Evolutionary conservation across 768 basidiomycete genomes (phyloP).

Genomic region (Pleurotus djamor): DNA sequence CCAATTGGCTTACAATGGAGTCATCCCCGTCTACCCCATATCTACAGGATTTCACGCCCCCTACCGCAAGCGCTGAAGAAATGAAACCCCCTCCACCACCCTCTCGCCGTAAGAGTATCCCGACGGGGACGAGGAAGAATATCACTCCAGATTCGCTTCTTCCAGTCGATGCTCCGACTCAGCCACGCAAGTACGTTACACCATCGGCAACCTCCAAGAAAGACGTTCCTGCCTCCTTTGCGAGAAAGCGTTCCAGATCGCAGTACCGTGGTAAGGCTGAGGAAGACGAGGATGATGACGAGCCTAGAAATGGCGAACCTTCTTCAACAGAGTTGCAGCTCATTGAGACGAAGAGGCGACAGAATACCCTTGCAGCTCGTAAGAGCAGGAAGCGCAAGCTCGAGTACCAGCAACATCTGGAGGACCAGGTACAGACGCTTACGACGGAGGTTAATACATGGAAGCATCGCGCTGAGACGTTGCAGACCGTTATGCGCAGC

Average conservation of each 20-base stretch:
- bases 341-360: conserved; percentile 75
- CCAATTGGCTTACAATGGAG: conserved; percentile 6
- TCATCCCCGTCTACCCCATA: conserved; percentile 8
- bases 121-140: conserved; percentile 72
- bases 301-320: conserved; percentile 34
- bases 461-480: conserved; percentile 50
- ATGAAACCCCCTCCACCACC: conserved; percentile 11
- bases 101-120: conserved; percentile 30
- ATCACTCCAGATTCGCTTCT: conserved; percentile 64
- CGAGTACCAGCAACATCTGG: conserved; percentile 64
- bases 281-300: conserved; percentile 39
- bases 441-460: conserved; percentile 61
- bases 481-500: conserved; percentile 52
- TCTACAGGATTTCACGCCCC: conserved; percentile 4
- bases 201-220: conserved; percentile 80
- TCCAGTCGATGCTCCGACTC: conserved; percentile 76
- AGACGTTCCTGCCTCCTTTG: conserved; percentile 71
- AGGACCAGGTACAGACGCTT: conserved; percentile 50
- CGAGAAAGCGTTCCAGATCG: conserved; percentile 50
- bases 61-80: background rate
- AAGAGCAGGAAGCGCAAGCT: conserved; percentile 75
- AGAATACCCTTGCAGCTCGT: conserved; percentile 86
- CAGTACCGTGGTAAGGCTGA: conserved; percentile 8
- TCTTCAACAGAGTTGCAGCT: conserved; percentile 57
- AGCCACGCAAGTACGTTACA: conserved; percentile 66